These are phyloP conservation scores for Maudiozyma saulgeensis DNA, from an alignment of 805 yeast genomes.

Conservation along the genomic window DNA sequence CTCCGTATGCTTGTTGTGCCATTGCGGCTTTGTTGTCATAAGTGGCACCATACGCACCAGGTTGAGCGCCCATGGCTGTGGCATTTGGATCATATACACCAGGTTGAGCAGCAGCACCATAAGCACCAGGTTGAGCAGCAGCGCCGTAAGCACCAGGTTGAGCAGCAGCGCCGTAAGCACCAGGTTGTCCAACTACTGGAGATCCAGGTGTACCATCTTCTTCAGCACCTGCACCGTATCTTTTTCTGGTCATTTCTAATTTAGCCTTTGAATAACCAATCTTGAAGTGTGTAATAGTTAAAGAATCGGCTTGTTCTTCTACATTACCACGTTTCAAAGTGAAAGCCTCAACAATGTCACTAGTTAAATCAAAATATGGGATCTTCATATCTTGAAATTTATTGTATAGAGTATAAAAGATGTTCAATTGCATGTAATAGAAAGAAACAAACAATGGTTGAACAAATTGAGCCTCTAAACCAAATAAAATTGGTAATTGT, in stretches of 20 bases:
- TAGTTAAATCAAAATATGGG: conserved; percentile 82
- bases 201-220: conserved; percentile 6
- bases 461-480: conserved; percentile 83
- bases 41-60: not conserved
- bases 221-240: conserved; percentile 41
- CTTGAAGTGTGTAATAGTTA: conserved; percentile 85
- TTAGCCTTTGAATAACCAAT: conserved; percentile 80
- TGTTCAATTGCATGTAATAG: conserved; percentile 95
- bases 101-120: conserved; percentile 6
- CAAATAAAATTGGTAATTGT: conserved; percentile 81
- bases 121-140: conserved; percentile 13
- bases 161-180: conserved; percentile 10
- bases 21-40: conserved; percentile 1
- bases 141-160: conserved; percentile 13
- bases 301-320: conserved; percentile 80
- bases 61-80: not conserved
- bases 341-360: conserved; percentile 79
- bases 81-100: conserved; percentile 9
- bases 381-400: conserved; percentile 94
- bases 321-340: conserved; percentile 76
- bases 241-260: conserved; percentile 71
- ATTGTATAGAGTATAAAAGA: conserved; percentile 83
- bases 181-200: conserved; percentile 15
- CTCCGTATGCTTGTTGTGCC: not conserved
- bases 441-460: conserved; percentile 88